Base-by-base conservation (phyloP, 768 basidiomycete species). In the Kwoniella shandongensis region DNA sequence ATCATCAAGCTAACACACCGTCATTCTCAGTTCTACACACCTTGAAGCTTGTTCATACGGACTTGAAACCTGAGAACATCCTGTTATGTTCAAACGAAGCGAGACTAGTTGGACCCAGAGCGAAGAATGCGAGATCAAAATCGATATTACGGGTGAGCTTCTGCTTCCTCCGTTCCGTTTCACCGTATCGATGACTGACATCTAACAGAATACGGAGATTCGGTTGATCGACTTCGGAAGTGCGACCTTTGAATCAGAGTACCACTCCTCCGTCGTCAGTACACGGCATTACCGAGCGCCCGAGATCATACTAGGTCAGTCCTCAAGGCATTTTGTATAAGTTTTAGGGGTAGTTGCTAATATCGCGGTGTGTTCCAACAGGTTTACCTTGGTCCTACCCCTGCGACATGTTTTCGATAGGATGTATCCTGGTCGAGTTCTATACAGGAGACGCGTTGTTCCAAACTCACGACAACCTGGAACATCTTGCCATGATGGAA, bases 401-500 rank as follows among this genome's bases (percentile, higher is more conserved):
- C 1, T 98, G 96, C 78, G 96, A 99, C 78, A 90, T 91, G 29
- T 99, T 96, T 79, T 99, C 96, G 17, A 83, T 99, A 48, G 96
- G 96, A 6, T 99, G 96, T 78, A 99, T 99, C 66, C 84, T 99
- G 23, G 93, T 99, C 56, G 96, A 99, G 76, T 98, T 99, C 76
- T 94, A 85, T 79, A 99, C 96, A 17, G 96, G 96, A 25, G 85
- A 91, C 30, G 96, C 96, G 7, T 83, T 99, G n/a, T 99, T 96
- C 79, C 96, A 99, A 78, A 98, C 96, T 0, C 96, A 98, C 70
- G 94, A 98, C 78, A 98, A 99, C 75, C 83, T 98, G 8, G 96
- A 99, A 76, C 96, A 99, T 78, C 84, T 99, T 13, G 96, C 94
- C 38, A 99, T 99, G 96, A 99, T 99, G 96, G 93, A 98, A 76